Evolutionary conservation across 768 basidiomycete genomes (phyloP), one percentile per base, ranked within the genome.

Genomic region (Macrolepiota fuliginosa): DNA sequence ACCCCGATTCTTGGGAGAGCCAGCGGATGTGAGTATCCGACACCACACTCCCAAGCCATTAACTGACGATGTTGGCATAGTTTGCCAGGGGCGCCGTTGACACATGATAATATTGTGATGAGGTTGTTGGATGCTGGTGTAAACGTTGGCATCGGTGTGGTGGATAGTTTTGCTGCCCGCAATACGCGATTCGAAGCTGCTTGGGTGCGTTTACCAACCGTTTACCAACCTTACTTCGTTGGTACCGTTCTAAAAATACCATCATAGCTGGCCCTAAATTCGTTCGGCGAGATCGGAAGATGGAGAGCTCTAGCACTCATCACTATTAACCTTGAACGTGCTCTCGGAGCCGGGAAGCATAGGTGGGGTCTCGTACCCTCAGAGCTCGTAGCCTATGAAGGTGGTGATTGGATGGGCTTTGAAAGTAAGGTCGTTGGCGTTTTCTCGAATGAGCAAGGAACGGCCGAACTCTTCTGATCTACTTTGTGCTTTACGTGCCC

Each of bases 21-120:
- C 77, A 82, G 51, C 76, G 91, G 59, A 81, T 88, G 88, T 88
- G 66, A 66, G 86, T 42, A 3, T 36, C 52, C 7, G 40, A 27
- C 47, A 24, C 13, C 13, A 49, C 10, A 1, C 0, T 0, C 12
- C 24, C 25, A 2, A 24, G 9, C 0, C 11, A 3, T 4, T 11
- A 24, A 40, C 29, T 37, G 46, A 15, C 10, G 9, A 19, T 37
- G 40, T 22, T 49, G 47, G 22, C 19, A 11, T 7, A 85, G 88
- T 69, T 71, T 86, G 42, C 84, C 90, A 25, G 92, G 93, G 0
- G 87, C 87, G 1, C 93, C 93, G 0, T 69, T 88, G 19, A 80
- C 86, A 4, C 72, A 77, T 19, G 76, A 88, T 4, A 87, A 82
- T 0, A 74, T 85, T 0, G 72, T 89, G 7, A 77, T 79, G 5